Base-by-base conservation (phyloP, 2,329 filamentous ascomycete species). In the Rhynchosporium graminicola region DNA sequence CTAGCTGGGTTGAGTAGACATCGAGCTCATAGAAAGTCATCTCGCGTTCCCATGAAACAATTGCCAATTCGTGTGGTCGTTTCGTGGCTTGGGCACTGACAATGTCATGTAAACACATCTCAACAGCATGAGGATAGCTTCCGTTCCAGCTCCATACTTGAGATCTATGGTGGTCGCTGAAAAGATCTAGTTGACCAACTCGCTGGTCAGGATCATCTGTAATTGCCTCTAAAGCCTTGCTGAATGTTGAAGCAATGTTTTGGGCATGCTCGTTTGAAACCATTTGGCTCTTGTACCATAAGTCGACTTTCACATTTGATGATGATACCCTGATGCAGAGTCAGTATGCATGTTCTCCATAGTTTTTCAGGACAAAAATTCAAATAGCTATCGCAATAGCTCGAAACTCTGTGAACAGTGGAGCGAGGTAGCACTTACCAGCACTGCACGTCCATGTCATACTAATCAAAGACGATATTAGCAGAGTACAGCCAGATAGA, bases 181-280 rank as follows among this genome's bases (percentile, higher is more conserved):
- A 61, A 8, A 67, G 43, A 50, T 64, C 48, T 20, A 66, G 20
- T 10, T 65, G 51, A 13, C 51, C 57, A 9, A 68, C 56, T 38
- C 47, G 42, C 50, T 66, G 52, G 12, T 63, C 36, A 28, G 60
- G 59, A 2, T 63, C 55, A 57, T 59, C 59, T 38, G 61, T 55
- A 52, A 63, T 76, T 33, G 72, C 74, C 29, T 76, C 71, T 3
- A 79, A 64, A 4, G 70, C 75, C 8, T 71, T 72, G 5, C 75
- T 64, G 47, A 79, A 78, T 0, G 73, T 74, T 26, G 72, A 73
- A 0, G 74, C 72, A n/a, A 79, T 74, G 61, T 76, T 77, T 4
- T 60, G 48, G 8, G 76, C 77, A 63, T 79, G 76, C 3, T 68
- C 67, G 57, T 75, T 73, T 0, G 76, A 79, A 13, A 80, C 63